Evolutionary conservation across 305 asterid genomes (phyloP).

Genomic region (Fraxinus albicans): DNA sequence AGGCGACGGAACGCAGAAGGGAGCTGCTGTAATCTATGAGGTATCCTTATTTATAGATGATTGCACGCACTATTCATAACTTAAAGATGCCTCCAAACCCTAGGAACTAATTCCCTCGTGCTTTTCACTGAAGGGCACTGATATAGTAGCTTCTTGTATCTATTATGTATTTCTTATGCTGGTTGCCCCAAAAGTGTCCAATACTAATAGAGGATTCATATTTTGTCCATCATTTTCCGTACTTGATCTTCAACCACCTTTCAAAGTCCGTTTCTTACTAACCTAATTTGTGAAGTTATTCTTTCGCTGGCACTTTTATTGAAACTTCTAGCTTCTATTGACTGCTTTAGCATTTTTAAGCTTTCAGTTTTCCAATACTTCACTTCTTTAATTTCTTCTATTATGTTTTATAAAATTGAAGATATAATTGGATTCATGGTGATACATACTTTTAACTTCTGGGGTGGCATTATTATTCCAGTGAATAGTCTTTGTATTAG

Average conservation of each 20-base stretch:
- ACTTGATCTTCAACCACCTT: conserved; percentile 13
- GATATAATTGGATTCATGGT: neutral
- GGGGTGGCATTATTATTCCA: conserved; percentile 13
- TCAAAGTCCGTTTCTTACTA: neutral
- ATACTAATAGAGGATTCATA: conserved; percentile 1
- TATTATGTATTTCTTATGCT: neutral
- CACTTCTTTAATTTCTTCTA: neutral
- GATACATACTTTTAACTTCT: conserved; percentile 1
- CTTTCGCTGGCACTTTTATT: neutral
- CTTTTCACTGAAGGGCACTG: neutral
- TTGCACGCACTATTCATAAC: neutral
- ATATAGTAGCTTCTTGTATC: neutral
- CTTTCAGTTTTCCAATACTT: conserved; percentile 4
- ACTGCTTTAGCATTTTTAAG: conserved; percentile 3
- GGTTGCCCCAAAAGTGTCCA: neutral
- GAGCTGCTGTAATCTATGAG: conserved; percentile 85
- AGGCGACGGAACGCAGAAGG: conserved; percentile 94
- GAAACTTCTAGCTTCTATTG: neutral
- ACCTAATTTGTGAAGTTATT: neutral
- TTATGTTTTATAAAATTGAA: neutral
- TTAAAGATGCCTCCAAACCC: neutral
- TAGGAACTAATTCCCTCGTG: neutral
- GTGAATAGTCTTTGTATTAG: neutral
- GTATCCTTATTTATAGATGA: conserved; percentile 35
- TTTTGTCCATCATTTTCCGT: neutral